These are phyloP conservation scores for Podaxis pistillaris DNA, from an alignment of 768 basidiomycete species.

Conservation along the genomic window DNA sequence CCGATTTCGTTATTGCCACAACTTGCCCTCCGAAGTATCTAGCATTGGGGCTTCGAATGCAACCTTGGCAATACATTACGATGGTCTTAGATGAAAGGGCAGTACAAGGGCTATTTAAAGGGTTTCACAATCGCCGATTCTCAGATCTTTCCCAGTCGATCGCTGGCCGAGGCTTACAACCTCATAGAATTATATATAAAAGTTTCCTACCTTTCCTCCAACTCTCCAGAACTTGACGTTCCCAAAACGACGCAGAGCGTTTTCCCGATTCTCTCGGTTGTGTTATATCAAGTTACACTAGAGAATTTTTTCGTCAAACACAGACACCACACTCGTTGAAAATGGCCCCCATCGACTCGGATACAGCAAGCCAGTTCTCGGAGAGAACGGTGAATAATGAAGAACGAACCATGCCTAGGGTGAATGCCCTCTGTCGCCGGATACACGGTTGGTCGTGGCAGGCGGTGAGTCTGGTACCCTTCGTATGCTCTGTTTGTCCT, in stretches of 20 bases:
- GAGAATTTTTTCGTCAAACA: neutral
- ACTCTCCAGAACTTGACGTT: constrained; percentile 14
- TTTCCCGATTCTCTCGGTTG: neutral
- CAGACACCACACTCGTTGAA: constrained; percentile 10
- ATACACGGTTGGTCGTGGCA: constrained; percentile 54
- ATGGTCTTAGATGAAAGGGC: neutral
- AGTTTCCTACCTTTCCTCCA: neutral
- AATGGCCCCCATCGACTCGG: constrained; percentile 1
- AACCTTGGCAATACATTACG: neutral
- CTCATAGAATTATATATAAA: neutral
- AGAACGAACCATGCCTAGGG: neutral
- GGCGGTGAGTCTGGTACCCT: constrained; percentile 32
- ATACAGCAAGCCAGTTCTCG: constrained; percentile 4
- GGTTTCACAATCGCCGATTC: neutral
- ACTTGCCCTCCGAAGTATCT: neutral
- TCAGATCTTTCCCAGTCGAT: neutral
- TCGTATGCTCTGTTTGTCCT: neutral
- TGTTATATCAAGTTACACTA: neutral
- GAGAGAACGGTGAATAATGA: constrained; percentile 7
- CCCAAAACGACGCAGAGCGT: constrained; percentile 12
- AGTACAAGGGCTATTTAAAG: neutral
- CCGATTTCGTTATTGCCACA: neutral
- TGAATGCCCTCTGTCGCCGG: constrained; percentile 18
- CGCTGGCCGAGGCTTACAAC: neutral
- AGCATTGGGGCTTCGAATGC: neutral